phyloP scores from a whole-genome alignment of 768 basidiomycete genomes.

The Russula ochroleuca region DNA sequence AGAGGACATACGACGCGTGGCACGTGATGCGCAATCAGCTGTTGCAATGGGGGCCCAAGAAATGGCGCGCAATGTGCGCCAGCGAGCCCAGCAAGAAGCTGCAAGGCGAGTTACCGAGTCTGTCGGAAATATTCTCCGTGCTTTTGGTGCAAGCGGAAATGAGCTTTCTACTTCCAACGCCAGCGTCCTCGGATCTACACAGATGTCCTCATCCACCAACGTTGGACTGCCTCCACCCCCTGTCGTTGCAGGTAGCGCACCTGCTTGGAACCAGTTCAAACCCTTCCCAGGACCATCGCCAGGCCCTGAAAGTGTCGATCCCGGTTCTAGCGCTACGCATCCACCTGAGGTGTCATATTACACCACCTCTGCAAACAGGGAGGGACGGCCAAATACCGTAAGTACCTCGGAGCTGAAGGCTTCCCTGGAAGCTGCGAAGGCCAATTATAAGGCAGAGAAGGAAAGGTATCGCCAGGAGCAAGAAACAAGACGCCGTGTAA shows the following conservation, averaged over 20 bases:
- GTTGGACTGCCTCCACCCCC: neutral
- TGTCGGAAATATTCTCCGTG: constrained; percentile 53
- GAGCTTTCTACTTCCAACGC: neutral
- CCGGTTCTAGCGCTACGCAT: neutral
- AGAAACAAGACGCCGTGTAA: constrained; percentile 37
- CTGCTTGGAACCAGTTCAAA: constrained; percentile 25
- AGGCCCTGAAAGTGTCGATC: neutral
- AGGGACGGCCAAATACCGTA: neutral
- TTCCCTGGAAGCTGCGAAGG: constrained; percentile 59
- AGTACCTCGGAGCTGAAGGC: constrained; percentile 29
- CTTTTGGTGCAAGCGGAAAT: constrained; percentile 39
- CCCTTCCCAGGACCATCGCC: constrained; percentile 14
- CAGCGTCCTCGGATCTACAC: neutral
- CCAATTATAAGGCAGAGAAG: constrained; percentile 63
- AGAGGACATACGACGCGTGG: constrained; percentile 47
- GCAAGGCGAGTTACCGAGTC: constrained; percentile 59
- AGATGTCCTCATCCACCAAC: neutral
- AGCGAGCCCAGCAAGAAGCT: constrained; percentile 59
- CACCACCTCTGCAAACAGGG: constrained; percentile 17
- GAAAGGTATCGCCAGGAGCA: constrained; percentile 61
- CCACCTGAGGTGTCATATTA: constrained; percentile 28
- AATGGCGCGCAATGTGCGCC: constrained; percentile 40
- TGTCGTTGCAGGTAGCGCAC: neutral
- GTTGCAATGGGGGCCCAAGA: constrained; percentile 37
- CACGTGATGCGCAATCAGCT: constrained; percentile 35